These are phyloP conservation scores for Takashimella koratensis DNA, from an alignment of 1,284 basidiomycete species.

Conservation along the genomic window DNA sequence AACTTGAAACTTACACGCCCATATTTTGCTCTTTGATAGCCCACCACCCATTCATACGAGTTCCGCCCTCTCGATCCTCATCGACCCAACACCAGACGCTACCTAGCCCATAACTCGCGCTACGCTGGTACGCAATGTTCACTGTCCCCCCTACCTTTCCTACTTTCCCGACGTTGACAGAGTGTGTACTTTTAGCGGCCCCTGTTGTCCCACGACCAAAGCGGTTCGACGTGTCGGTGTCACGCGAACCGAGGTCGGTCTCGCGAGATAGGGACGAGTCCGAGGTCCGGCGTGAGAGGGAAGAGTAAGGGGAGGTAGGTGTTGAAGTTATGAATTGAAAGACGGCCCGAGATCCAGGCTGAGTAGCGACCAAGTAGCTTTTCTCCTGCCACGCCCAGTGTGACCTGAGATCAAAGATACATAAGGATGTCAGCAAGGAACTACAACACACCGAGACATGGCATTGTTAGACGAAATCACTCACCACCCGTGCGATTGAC, in stretches of 20 bases:
- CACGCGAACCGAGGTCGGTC: no score
- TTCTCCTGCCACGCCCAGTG: constrained; percentile 42
- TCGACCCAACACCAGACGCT: constrained; percentile 39
- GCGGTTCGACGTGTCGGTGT: neutral
- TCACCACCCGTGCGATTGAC: constrained; percentile 27
- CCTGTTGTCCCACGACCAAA: neutral
- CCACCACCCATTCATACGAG: constrained; percentile 36
- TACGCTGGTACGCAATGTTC: constrained; percentile 39
- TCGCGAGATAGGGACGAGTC: no score
- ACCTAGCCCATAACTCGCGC: constrained; percentile 26
- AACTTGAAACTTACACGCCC: constrained; percentile 29
- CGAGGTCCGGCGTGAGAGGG: no score
- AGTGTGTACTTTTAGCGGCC: neutral
- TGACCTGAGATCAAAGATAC: constrained; percentile 10
- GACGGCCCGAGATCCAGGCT: constrained; percentile 29
- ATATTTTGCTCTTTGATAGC: constrained; percentile 35
- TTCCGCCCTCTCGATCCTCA: constrained; percentile 15
- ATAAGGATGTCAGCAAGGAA: neutral
- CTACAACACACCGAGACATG: no score
- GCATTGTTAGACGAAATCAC: no score
- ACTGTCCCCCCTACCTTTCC: constrained; percentile 19
- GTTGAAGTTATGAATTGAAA: constrained; percentile 25
- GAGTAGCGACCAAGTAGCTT: constrained; percentile 32
- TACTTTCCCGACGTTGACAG: no score
- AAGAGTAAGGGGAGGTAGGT: neutral